phyloP scores from a whole-genome alignment of 192 early-diverging fungal species.

The Entomortierella lignicola region DNA sequence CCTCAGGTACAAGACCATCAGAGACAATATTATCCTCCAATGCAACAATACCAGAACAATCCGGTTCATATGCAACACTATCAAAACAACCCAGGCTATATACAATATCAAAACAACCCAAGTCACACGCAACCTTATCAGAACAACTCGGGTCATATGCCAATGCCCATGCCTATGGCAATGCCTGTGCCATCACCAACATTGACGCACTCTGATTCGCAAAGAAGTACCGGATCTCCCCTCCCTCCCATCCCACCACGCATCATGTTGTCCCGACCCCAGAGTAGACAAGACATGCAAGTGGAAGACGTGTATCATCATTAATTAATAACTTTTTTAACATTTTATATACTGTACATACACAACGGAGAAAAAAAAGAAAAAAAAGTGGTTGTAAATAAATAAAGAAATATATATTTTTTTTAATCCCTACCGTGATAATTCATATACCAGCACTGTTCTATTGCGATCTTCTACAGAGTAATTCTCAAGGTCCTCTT shows the following conservation, averaged over 20 bases:
- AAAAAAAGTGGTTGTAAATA: not conserved
- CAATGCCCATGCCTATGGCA: slow-evolving; percentile 21
- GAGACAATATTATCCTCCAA: slow-evolving; percentile 9
- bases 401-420: not conserved
- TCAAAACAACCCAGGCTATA: slow-evolving; percentile 1
- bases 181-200: slow-evolving; percentile 12
- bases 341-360: too few relatives aligned
- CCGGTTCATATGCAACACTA: too few relatives aligned
- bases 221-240: not conserved
- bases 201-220: not conserved
- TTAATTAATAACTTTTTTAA: too few relatives aligned
- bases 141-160: too few relatives aligned
- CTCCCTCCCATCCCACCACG: slow-evolving; percentile 8
- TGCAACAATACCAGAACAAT: slow-evolving; percentile 4
- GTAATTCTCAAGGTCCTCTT: slow-evolving; percentile 40
- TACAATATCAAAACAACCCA: not conserved
- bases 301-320: too few relatives aligned
- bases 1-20: not conserved
- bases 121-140: too few relatives aligned
- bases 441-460: slow-evolving; percentile 40
- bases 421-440: slow-evolving; percentile 6
- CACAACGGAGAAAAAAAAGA: too few relatives aligned
- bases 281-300: slow-evolving; percentile 25
- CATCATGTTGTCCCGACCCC: slow-evolving; percentile 13
- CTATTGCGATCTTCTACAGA: slow-evolving; percentile 38